Base-by-base conservation (phyloP, 2,329 filamentous ascomycete genomes). In the Aspergillus sojae region DNA sequence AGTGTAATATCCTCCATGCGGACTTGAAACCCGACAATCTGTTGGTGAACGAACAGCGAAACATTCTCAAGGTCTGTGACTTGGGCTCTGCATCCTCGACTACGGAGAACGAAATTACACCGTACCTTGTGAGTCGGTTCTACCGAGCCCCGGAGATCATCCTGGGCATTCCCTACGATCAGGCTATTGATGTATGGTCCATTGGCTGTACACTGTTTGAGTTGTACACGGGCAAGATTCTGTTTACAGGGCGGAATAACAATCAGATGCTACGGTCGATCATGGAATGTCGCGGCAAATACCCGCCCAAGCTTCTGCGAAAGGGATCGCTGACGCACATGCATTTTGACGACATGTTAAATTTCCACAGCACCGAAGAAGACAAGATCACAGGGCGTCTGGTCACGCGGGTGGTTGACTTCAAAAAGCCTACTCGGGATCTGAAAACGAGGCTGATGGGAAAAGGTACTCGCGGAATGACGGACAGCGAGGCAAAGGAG, bases 1-100 rank as follows among this genome's bases (percentile, higher is more conserved):
- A 93, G 75, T 96, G 92, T 81, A 93, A 93, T 77, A 92, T 99
- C 75, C 87, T 99, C 58, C 95, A 99, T 76, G 94, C 94, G 16
- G 95, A 99, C 83, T 79, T 99, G 71, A 99, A 99, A 79, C 95
- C 95, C 10, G 95, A 99, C 86, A 99, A 99, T 72, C 94, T 99
- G 62, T 82, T 99, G 72, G 93, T 94, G 69, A 95, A 94, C 70
- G 92, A 96, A 68, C 88, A 84, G 64, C 89, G 91, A 64, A 96
- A 90, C 69, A 80, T 93, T 32, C 86, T 99, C 73, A 99, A 99
- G 78, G 92, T 99, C 60, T 97, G 94, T 77, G 95, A 99, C 83
- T 81, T 99, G 74, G 95, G 95, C 60, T 98, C 95, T n/a, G 95
- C 95, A 32, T 94, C 94, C 62, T 91, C 97, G 72, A 89, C 91